Evolutionary conservation across 2,329 filamentous ascomycete genomes (phyloP), one percentile per base, ranked within the genome.

Genomic region (Laburnicola sp.): DNA sequence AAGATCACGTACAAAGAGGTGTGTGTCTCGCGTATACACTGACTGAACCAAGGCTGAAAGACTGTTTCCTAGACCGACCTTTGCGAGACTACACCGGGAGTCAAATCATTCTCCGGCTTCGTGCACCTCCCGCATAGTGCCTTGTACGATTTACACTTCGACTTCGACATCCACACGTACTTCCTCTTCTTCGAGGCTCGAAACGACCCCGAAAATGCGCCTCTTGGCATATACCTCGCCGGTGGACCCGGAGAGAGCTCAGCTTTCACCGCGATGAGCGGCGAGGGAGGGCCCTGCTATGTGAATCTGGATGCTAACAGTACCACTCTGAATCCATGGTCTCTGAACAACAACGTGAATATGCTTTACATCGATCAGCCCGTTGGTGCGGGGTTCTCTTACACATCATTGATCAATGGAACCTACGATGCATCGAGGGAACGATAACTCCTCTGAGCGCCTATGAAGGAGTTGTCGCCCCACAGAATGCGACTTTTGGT

Each of bases 191-290:
- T 82, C 55, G 78, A 81, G 59, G 74, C 78, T n/a, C 73, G 79
- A 23, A 75, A 77, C 44, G 72, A 79, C 53, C 78, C 76, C 3
- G 59, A 69, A 27, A 64, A 76, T 49, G 80, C 81, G 3, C 82
- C 82, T 1, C 66, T 85, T 10, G 77, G 79, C 0, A 78, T 84
- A 35, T 86, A 81, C 77, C 75, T 86, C 60, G 66, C 65, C 28
- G 62, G 62, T 10, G 59, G 59, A 9, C 58, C 58, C 6, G 59
- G 59, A 11, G 48, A 45, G 3, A 57, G 53, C 8, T 75, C 75
- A n/a, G 79, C 76, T 36, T 76, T 84, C 53, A 80, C 79, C 53
- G 81, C 79, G 2, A 59, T 81, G 10, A 69, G 54, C 8, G 51
- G 47, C 53, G 79, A 78, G 60, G 75, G 77, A 43, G 75, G 75